These are phyloP conservation scores for Helenozyma rhizophorensis DNA, from an alignment of 805 yeast species.

Conservation along the genomic window DNA sequence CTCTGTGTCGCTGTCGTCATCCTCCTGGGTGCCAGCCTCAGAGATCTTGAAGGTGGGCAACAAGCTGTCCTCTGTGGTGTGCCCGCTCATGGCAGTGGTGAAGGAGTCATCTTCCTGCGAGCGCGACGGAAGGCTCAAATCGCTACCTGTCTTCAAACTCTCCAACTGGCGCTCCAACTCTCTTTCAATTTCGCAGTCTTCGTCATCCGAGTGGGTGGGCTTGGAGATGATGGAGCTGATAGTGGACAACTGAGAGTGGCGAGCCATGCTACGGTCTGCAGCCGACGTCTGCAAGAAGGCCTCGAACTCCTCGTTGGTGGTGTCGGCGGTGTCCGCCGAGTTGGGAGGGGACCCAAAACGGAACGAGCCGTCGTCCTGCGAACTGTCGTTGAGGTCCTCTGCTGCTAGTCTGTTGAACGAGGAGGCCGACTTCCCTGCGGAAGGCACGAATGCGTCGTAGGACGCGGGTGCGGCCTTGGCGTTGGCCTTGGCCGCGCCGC, in stretches of 20 bases:
- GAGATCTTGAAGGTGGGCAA: constrained; percentile 8
- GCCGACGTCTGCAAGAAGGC: constrained; percentile 18
- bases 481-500: constrained; percentile 1
- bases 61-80: neutral
- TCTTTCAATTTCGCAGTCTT: constrained; percentile 31
- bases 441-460: constrained; percentile 6
- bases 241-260: constrained; percentile 36
- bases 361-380: constrained; percentile 7
- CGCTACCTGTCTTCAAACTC: constrained; percentile 24
- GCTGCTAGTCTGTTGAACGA: constrained; percentile 3
- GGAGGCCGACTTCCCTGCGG: constrained; percentile 5
- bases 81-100: constrained; percentile 6
- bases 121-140: constrained; percentile 5
- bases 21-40: neutral
- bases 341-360: constrained; percentile 2
- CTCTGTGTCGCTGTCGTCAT: constrained; percentile 6
- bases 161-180: constrained; percentile 38
- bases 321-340: constrained; percentile 7
- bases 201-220: constrained; percentile 22
- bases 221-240: constrained; percentile 40
- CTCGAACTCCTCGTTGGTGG: constrained; percentile 20
- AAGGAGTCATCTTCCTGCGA: constrained; percentile 6
- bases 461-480: neutral
- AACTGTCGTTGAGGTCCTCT: constrained; percentile 2
- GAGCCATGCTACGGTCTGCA: constrained; percentile 3